Base-by-base conservation (phyloP, 2,329 filamentous ascomycete genomes). In the Xylariaceae sp. region DNA sequence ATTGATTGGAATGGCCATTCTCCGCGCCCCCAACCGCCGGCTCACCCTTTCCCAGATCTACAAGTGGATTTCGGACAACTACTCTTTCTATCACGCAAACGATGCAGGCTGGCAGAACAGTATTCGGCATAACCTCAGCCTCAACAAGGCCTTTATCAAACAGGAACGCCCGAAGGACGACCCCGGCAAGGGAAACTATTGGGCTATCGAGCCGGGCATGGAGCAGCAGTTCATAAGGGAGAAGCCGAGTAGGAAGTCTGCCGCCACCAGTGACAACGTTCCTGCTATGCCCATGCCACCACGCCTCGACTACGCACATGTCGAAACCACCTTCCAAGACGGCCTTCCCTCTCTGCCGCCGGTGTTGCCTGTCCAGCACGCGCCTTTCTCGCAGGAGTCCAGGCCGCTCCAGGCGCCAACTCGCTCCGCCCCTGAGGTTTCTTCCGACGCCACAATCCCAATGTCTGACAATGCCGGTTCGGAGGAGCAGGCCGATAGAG, bases 41-140 rank as follows among this genome's bases (percentile, higher is more conserved):
- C 70, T 96, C 42, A 96, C 92, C 1, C 72, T 98, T 13, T 80
- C 88, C 17, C 88, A 95, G 59, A 98, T 98, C 48, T 98, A 96
- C 72, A 94, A 94, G 56, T 98, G 92, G 90, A 96, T 98, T 50
- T 93, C 87, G n/a, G 86, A 93, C 56, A 89, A 82, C 13, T 96
- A 84, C 57, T 80, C 76, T 5, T 95, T 90, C 61, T 98, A 96
- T 65, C 80, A 76, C 47, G 75, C 78, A 27, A 75, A 80, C 36
- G 88, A 95, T 50, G 79, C 84, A 9, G 90, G 92, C 43, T 98
- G 92, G 92, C 90, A 96, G 61, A 98, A 98, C 61, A 96, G 92
- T 65, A 98, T 98, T 57, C 83, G 92, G 21, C 92, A 98, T 61
- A 98, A 98, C 50, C 77, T 98, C 21, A 95, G 89, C 54, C 70